Evolutionary conservation across 2,329 filamentous ascomycete species (phyloP).

Genomic region (Proliferodiscus dingleyae): DNA sequence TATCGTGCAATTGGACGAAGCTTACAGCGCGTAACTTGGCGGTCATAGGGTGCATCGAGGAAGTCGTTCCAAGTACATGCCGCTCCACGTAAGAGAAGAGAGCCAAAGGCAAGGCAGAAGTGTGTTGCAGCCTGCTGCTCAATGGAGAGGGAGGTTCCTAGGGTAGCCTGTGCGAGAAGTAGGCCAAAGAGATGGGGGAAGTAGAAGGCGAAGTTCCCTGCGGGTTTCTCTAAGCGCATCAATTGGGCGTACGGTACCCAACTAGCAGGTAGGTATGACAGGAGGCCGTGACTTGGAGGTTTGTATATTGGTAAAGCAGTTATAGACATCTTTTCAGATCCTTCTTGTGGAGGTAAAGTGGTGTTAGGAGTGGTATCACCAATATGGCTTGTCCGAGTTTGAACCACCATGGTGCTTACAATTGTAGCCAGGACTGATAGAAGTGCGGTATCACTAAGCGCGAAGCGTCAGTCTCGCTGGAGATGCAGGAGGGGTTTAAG

Average conservation of each 20-base stretch:
- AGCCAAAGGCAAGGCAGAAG: not conserved
- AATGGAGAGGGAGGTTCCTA: not conserved
- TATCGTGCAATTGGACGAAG: not conserved
- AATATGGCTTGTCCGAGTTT: no score
- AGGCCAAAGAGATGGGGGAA: not conserved
- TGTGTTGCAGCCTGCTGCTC: not conserved
- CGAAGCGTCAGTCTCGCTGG: no score
- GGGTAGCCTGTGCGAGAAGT: not conserved
- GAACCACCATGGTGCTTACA: no score
- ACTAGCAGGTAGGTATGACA: not conserved
- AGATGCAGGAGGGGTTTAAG: no score
- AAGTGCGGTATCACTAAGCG: no score
- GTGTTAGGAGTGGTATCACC: no score
- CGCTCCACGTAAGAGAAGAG: not conserved
- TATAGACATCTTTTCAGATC: no score
- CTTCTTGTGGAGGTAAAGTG: no score
- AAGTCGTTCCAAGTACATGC: not conserved
- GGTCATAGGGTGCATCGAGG: not conserved
- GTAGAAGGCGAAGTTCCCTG: not conserved
- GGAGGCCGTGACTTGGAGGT: not conserved
- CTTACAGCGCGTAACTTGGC: not conserved
- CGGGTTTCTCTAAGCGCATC: not conserved
- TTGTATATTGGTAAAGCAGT: not conserved
- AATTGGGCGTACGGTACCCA: not conserved
- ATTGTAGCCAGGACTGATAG: no score